phyloP scores from a whole-genome alignment of 2,329 filamentous ascomycete species.

The Phyllosticta citriasiana region DNA sequence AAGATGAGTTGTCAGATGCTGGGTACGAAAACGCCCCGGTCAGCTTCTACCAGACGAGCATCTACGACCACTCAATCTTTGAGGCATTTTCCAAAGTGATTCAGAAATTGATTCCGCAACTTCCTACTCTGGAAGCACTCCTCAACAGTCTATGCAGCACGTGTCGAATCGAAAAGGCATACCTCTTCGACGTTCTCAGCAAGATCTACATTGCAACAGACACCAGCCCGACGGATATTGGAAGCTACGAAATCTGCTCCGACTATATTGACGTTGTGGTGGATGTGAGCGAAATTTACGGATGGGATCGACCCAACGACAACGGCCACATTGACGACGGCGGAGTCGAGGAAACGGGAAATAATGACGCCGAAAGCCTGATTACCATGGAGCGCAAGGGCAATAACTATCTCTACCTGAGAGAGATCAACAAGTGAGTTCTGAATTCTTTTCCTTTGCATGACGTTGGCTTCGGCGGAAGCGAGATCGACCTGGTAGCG shows the following conservation, averaged over 20 bases:
- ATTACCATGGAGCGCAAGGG: conserved; percentile 51
- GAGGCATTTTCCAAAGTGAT: conserved; percentile 98
- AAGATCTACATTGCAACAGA: conserved; percentile 99
- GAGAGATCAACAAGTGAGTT: conserved; percentile 56
- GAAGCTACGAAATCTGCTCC: conserved; percentile 94
- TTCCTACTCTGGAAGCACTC: conserved; percentile 85
- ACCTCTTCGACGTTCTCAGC: conserved; percentile 92
- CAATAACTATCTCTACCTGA: conserved; percentile 51
- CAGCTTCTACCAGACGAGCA: conserved; percentile 91
- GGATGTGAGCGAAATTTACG: conserved; percentile 92
- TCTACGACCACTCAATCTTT: conserved; percentile 98
- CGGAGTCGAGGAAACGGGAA: conserved; percentile 26
- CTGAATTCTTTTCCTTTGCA: neutral
- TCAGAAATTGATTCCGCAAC: conserved; percentile 88
- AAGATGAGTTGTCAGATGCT: conserved; percentile 88
- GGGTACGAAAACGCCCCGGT: conserved; percentile 90
- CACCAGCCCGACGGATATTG: conserved; percentile 84
- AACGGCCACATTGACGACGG: conserved; percentile 17
- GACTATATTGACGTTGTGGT: conserved; percentile 99
- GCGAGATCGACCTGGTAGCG: neutral
- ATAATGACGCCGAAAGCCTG: conserved; percentile 50
- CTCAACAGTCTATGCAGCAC: conserved; percentile 89
- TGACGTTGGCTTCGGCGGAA: neutral
- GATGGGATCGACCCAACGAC: conserved; percentile 48
- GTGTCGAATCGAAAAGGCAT: conserved; percentile 94